These are phyloP conservation scores for Lecanosticta acicola DNA, from an alignment of 2,329 filamentous ascomycete species.

Conservation along the genomic window DNA sequence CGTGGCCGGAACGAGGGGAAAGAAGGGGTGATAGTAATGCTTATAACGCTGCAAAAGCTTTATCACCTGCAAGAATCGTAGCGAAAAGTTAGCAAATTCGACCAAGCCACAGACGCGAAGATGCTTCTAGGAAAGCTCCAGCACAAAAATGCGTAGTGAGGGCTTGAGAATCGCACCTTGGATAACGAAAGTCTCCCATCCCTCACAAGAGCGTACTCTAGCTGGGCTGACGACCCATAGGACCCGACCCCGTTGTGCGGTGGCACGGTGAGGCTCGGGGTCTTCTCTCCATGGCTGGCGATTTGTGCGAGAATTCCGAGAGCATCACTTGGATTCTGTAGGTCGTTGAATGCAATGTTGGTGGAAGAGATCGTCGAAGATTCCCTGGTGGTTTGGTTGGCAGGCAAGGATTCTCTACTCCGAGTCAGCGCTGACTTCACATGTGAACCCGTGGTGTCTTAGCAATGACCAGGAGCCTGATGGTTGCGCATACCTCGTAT, in stretches of 20 bases:
- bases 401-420: constrained; percentile 7
- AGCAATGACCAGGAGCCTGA: too few species aligned
- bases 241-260: constrained; percentile 3
- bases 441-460: too few species aligned
- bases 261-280: constrained; percentile 1
- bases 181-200: constrained; percentile 39
- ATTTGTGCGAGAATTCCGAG: constrained; percentile 46
- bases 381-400: constrained; percentile 21
- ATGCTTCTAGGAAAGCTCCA: too few species aligned
- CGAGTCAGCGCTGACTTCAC: constrained; percentile 8
- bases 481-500: constrained; percentile 8
- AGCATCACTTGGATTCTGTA: constrained; percentile 47
- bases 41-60: constrained; percentile 55
- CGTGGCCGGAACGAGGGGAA: constrained; percentile 59
- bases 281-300: constrained; percentile 33
- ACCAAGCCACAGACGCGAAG: too few species aligned
- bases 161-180: too few species aligned
- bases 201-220: constrained; percentile 41
- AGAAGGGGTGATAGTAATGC: constrained; percentile 63
- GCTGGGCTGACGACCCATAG: constrained; percentile 17
- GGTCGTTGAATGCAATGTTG: constrained; percentile 36
- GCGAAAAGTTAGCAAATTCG: too few species aligned
- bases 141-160: too few species aligned
- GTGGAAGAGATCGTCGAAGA: constrained; percentile 26
- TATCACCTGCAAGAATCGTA: too few species aligned